Evolutionary conservation across 495 filamentous ascomycete species (phyloP), one percentile per base, ranked within the genome.

Genomic region (Annulohypoxylon nitens): DNA sequence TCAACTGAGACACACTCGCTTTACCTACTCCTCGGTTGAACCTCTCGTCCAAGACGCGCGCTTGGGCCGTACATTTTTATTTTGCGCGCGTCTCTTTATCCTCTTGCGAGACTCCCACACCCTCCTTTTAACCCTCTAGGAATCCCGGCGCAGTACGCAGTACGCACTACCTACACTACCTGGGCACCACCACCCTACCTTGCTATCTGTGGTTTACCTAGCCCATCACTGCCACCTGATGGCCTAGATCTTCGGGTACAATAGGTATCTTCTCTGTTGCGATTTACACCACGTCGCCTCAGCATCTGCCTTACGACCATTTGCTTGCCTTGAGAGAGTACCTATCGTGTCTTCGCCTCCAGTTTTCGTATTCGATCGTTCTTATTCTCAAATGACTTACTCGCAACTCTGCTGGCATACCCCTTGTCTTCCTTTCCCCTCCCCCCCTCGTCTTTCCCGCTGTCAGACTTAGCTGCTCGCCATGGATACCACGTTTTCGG

Each of bases 401-500:
- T 62, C 68, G 76, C 78, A 71, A 64, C 71, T 75, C 70, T 71
- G 77, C 70, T 73, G 75, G 70, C 78, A 74, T 69, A 76, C 64
- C 61, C 75, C 73, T 77, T 76, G 69, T 70, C 69, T 72, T 77
- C 73, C 45, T 60, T 75, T 75, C 74, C 55, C 64, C 64, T 70
- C 75, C 62, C 71, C 77, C 79, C 75, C 75, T 67, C 63, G 45
- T 55, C 72, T 67, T 75, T 69, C 70, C 78, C 55, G 71, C 73
- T 73, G 68, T 77, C 58, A 60, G 67, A 69, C 75, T 67, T 53
- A 75, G 72, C 64, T 61, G 67, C 67, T 70, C 79, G 75, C 67
- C 74, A 86, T 86, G 83, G 82, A 83, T 66, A 78, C 83, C 71
- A 79, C 76, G 67, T 85, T 86, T 75, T 83, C 76, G 48, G 82